These are phyloP conservation scores for Glonium stellatum DNA, from an alignment of 495 filamentous ascomycete genomes.

Conservation along the genomic window DNA sequence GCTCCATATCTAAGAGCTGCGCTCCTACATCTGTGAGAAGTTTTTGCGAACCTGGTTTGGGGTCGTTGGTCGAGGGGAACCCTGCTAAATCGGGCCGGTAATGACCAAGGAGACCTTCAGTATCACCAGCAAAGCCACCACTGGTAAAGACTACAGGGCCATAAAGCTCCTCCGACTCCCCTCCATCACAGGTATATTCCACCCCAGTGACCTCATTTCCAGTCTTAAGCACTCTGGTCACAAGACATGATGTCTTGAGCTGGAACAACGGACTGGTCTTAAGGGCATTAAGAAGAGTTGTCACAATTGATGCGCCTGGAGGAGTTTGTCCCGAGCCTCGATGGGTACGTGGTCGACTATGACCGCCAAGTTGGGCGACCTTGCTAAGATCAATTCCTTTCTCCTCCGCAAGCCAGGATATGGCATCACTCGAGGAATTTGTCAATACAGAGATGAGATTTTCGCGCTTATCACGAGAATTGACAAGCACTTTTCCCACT, in stretches of 20 bases:
- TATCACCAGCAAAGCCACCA: slow-evolving; percentile 55
- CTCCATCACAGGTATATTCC: slow-evolving; percentile 24
- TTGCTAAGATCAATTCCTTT: slow-evolving; percentile 49
- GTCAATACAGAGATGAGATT: slow-evolving; percentile 42
- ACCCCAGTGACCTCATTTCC: slow-evolving; percentile 23
- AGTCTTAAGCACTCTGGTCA: slow-evolving; percentile 39
- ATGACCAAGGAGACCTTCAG: slow-evolving; percentile 44
- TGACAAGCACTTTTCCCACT: slow-evolving; percentile 27
- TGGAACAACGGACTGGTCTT: slow-evolving; percentile 41
- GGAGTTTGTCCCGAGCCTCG: slow-evolving; percentile 45
- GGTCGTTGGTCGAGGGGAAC: slow-evolving; percentile 55
- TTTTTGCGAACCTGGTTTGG: slow-evolving; percentile 43
- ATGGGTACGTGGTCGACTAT: slow-evolving; percentile 48
- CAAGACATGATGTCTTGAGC: slow-evolving; percentile 41
- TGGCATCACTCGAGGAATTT: slow-evolving; percentile 36
- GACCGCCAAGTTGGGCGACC: slow-evolving; percentile 50
- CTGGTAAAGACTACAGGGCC: slow-evolving; percentile 52
- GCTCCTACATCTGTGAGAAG: slow-evolving; percentile 45
- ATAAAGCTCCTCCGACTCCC: slow-evolving; percentile 28
- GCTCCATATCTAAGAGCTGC: slow-evolving; percentile 50
- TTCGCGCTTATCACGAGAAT: slow-evolving; percentile 31
- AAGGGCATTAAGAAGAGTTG: slow-evolving; percentile 41
- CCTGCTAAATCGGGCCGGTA: slow-evolving; percentile 51
- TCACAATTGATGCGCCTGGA: slow-evolving; percentile 49
- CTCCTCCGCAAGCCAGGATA: slow-evolving; percentile 47